Evolutionary conservation across 2,329 filamentous ascomycete genomes (phyloP).

Genomic region (Neofusicoccum sp.): DNA sequence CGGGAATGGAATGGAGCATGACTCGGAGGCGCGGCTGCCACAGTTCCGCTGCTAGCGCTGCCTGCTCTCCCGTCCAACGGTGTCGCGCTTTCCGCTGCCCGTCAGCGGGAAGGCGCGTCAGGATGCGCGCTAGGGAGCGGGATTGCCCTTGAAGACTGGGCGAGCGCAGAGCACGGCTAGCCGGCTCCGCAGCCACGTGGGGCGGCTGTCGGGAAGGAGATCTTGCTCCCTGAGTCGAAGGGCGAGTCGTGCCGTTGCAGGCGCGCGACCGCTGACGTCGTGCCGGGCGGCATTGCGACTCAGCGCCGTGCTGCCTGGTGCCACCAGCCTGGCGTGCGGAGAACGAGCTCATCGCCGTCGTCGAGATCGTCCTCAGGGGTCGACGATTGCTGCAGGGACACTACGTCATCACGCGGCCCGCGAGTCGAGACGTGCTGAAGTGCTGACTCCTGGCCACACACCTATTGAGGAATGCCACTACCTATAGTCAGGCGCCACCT

Average conservation of each 20-base stretch:
- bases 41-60: not conserved
- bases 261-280: not conserved
- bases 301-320: not conserved
- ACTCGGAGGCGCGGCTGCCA: not conserved
- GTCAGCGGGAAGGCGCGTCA: not conserved
- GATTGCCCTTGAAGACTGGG: not conserved
- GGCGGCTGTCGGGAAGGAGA: not conserved
- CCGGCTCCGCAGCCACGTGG: not conserved
- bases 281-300: not conserved
- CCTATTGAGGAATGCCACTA: not conserved
- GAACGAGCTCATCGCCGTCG: too few species aligned
- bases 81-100: conserved; percentile 4
- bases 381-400: conserved; percentile 5
- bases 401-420: not conserved
- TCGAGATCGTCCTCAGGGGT: conserved; percentile 9
- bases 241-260: not conserved
- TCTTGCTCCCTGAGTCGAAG: conserved; percentile 6
- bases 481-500: not conserved
- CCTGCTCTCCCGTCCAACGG: too few species aligned
- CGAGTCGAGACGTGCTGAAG: not conserved
- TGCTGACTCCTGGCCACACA: not conserved
- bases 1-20: conserved; percentile 1
- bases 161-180: not conserved
- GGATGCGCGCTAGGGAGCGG: not conserved
- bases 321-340: not conserved